Evolutionary conservation across 1,284 basidiomycete species (phyloP).

Genomic region (Farysia itapuensis): DNA sequence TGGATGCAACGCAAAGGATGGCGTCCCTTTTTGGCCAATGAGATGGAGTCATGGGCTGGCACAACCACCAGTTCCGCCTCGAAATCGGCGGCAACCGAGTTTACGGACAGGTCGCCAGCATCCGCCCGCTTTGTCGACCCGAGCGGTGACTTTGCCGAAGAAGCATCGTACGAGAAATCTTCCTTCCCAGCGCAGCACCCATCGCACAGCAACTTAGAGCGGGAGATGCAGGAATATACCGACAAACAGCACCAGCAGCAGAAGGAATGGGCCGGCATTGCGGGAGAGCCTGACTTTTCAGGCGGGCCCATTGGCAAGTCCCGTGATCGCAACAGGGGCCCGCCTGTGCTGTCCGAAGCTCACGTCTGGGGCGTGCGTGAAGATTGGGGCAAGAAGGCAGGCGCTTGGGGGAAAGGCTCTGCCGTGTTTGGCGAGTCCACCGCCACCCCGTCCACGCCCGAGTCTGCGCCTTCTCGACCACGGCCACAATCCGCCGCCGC

Average conservation of each 20-base stretch:
- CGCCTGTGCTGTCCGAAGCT: conserved; percentile 35
- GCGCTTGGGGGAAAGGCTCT: conserved; percentile 63
- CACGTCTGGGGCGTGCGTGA: conserved; percentile 62
- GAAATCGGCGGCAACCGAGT: neutral
- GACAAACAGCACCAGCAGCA: neutral
- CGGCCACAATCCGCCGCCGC: neutral
- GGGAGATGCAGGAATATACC: conserved; percentile 1
- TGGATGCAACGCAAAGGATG: conserved; percentile 39
- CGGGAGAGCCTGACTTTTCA: neutral
- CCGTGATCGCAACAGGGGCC: conserved; percentile 18
- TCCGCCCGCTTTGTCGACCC: conserved; percentile 18
- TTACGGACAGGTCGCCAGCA: conserved; percentile 4
- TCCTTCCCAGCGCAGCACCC: conserved; percentile 14
- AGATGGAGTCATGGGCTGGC: conserved; percentile 37
- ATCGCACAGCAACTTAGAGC: conserved; percentile 13
- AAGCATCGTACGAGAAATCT: conserved; percentile 29
- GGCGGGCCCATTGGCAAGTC: conserved; percentile 2
- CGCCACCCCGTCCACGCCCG: neutral
- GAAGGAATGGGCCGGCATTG: neutral
- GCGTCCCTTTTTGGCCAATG: conserved; percentile 34
- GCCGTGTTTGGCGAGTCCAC: conserved; percentile 42
- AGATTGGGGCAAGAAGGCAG: conserved; percentile 64
- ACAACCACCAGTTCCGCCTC: neutral
- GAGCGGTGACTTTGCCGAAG: conserved; percentile 31
- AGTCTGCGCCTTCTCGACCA: neutral